A percentile compares a stretch with the other conserved stretches of the same genome.
Evolutionary conservation across 192 early-diverging fungal genomes (phyloP).

Genomic region (Coemansia asiatica): DNA sequence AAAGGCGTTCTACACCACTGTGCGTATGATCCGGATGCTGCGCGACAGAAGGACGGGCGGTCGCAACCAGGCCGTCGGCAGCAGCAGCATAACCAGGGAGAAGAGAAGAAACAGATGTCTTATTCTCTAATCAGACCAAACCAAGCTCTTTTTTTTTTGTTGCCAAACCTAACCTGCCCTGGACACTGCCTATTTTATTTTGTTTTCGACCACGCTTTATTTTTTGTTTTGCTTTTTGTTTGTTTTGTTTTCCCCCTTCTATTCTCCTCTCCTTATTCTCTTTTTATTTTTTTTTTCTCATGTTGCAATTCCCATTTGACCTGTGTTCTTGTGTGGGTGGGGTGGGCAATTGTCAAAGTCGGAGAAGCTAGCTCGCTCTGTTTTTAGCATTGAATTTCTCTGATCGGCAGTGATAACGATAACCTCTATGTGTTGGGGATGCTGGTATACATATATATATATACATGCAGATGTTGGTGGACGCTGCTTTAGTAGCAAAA

Average conservation of each 20-base stretch:
- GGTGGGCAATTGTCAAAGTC: background rate
- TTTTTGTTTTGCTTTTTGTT: constrained; percentile 9
- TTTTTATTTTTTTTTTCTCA: constrained; percentile 3
- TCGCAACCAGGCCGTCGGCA: constrained; percentile 24
- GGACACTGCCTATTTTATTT: background rate
- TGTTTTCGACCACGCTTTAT: background rate
- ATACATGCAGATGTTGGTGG: too few relatives aligned
- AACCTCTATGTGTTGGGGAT: background rate
- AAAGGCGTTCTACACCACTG: constrained; percentile 79
- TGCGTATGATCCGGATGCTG: constrained; percentile 74
- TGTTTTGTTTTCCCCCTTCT: background rate
- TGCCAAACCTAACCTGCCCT: background rate
- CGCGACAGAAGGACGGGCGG: constrained; percentile 56
- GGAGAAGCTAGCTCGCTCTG: too few relatives aligned
- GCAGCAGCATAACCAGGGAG: constrained; percentile 40
- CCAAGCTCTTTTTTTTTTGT: background rate
- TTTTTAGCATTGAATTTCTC: background rate
- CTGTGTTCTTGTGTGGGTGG: background rate
- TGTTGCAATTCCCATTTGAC: background rate
- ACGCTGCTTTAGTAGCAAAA: too few relatives aligned
- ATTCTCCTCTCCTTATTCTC: background rate
- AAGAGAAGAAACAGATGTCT: constrained; percentile 52
- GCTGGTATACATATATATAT: background rate
- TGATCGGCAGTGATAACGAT: background rate
- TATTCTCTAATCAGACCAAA: constrained; percentile 30